A percentile compares a stretch with the other conserved stretches of the same genome.
These are phyloP conservation scores for Colletotrichum ledebouriae DNA, from an alignment of 2,329 filamentous ascomycete species.

Conservation along the genomic window DNA sequence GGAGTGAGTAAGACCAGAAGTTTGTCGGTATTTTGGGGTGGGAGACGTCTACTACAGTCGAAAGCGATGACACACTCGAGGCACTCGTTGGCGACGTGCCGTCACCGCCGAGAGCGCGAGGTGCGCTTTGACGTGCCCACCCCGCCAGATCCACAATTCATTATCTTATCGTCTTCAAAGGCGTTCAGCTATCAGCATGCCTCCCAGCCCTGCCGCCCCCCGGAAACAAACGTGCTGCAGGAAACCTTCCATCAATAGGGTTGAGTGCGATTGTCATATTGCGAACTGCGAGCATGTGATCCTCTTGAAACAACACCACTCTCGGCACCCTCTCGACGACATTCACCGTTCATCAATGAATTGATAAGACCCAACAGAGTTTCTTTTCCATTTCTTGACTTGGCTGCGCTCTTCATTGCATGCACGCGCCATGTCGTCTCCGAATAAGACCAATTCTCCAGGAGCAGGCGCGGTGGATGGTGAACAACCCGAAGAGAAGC, in stretches of 20 bases:
- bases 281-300: constrained; percentile 31
- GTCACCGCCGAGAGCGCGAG: constrained; percentile 15
- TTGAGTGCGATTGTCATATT: constrained; percentile 22
- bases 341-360: not conserved
- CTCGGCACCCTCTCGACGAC: not conserved
- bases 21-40: constrained; percentile 34
- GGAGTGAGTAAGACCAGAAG: constrained; percentile 14
- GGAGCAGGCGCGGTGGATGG: constrained; percentile 29
- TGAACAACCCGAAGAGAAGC: constrained; percentile 59
- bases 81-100: constrained; percentile 5
- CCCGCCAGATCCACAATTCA: constrained; percentile 38
- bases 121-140: constrained; percentile 26
- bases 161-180: constrained; percentile 18
- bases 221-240: constrained; percentile 40
- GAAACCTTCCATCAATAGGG: constrained; percentile 34
- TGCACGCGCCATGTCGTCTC: constrained; percentile 38
- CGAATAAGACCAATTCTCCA: constrained; percentile 42
- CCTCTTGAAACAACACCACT: constrained; percentile 28
- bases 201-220: constrained; percentile 31
- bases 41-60: constrained; percentile 20
- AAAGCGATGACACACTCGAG: constrained; percentile 18
- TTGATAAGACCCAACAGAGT: not conserved
- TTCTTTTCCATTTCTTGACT: not conserved
- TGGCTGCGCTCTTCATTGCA: not conserved
- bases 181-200: not conserved